Base-by-base conservation (phyloP, 768 basidiomycete genomes). In the Hirschioporus abietinus region DNA sequence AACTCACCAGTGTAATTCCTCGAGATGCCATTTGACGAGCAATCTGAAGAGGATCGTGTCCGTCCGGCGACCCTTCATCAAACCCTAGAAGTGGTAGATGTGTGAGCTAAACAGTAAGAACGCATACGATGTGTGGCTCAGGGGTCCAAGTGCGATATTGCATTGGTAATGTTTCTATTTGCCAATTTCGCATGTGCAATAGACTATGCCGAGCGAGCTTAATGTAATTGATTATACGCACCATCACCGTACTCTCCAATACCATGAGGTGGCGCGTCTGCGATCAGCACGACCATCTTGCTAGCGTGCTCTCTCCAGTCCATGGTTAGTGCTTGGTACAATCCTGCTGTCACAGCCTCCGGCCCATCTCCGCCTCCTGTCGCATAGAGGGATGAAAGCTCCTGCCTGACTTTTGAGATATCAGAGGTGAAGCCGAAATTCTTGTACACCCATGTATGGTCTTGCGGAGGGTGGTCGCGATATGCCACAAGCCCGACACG, bases 171-270 rank as follows among this genome's bases (percentile, higher is more conserved):
- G 12, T 52, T 52, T 15, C 3, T 52, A 52, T 52, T 12, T 3
- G 42, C 20, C 42, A 52, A 52, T 10, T 52, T 52, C 6, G 20
- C 42, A 15, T 7, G 15, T 7, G 35, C 35, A 7, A 7, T 36
- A 52, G 20, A 12, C 6, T 2, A 15, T 52, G 42, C 42, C 42
- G 42, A 3, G 12, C 20, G 35, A 12, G 20, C 42, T 15, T 20
- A 52, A 10, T 15, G 10, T 15, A 24, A 61, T 15, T 1, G 3
- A 61, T 24, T 9, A 24, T 9, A 76, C 84, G 71, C 71, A 94
- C 95, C 95, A 79, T 98, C 96, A 20, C 96, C 96, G 70, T 94
- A 94, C 76, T 98, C 96, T 67, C 96, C 96, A 73, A 98, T 93
- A 1, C 96, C 96, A 79, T 99, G 96, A 18, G 96, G 95, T 42